Evolutionary conservation across 495 filamentous ascomycete species (phyloP).

Genomic region (Talaromyces thailandensis): DNA sequence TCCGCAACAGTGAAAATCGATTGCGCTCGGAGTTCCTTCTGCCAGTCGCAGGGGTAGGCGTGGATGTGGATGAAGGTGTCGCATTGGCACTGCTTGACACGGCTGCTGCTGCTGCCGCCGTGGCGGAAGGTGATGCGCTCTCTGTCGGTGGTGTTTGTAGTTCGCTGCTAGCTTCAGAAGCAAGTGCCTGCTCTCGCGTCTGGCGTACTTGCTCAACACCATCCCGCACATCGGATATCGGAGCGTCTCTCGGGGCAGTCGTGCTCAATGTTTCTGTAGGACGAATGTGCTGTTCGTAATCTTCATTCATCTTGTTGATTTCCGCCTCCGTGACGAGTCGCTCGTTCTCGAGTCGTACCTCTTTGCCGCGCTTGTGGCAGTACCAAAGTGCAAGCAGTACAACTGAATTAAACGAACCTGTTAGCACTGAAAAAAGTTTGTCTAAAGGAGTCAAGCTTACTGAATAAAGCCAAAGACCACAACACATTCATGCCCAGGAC

Average conservation of each 20-base stretch:
- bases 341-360: constrained; percentile 71
- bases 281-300: constrained; percentile 24
- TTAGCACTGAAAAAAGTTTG: background rate
- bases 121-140: background rate
- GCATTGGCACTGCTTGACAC: background rate
- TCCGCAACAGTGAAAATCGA: constrained; percentile 1
- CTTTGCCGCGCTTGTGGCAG: constrained; percentile 85
- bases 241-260: constrained; percentile 36
- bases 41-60: background rate
- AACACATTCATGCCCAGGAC: constrained; percentile 78
- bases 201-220: constrained; percentile 29
- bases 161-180: constrained; percentile 3
- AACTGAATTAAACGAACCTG: constrained; percentile 36
- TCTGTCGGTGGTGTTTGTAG: constrained; percentile 5
- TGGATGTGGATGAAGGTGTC: background rate
- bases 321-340: constrained; percentile 43
- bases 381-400: constrained; percentile 93
- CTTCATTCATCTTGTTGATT: constrained; percentile 33
- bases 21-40: background rate
- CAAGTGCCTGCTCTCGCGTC: constrained; percentile 16
- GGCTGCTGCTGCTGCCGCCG: background rate
- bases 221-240: constrained; percentile 29
- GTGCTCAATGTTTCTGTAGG: constrained; percentile 35
- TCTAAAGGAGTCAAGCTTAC: constrained; percentile 40
- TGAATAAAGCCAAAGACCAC: constrained; percentile 74